Evolutionary conservation across 2,329 filamentous ascomycete genomes (phyloP).

Genomic region (Geosmithia morbida): DNA sequence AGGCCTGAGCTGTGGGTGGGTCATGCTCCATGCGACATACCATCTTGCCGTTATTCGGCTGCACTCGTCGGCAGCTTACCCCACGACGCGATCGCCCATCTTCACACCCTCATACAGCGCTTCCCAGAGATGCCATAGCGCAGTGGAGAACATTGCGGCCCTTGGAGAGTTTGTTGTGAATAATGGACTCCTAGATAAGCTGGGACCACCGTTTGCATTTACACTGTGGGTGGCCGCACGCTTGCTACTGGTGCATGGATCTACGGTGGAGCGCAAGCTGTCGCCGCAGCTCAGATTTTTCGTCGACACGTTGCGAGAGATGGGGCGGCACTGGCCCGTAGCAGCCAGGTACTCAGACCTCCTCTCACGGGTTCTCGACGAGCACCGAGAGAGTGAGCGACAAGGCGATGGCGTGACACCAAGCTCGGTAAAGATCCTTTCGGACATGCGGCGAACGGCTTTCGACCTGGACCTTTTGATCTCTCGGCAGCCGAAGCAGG

Average conservation of each 20-base stretch:
- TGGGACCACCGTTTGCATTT: constrained; percentile 85
- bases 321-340: constrained; percentile 77
- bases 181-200: constrained; percentile 60
- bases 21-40: constrained; percentile 84
- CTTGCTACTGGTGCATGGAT: constrained; percentile 76
- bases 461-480: constrained; percentile 87
- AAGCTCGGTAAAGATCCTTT: constrained; percentile 71
- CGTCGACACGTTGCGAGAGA: constrained; percentile 64
- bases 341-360: constrained; percentile 69
- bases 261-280: constrained; percentile 73
- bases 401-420: constrained; percentile 64
- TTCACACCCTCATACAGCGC: constrained; percentile 84
- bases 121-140: constrained; percentile 66
- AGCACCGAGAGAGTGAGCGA: constrained; percentile 66
- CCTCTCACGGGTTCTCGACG: constrained; percentile 70
- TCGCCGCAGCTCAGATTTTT: constrained; percentile 70
- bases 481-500: constrained; percentile 55
- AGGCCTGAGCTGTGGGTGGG: constrained; percentile 65
- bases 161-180: constrained; percentile 66
- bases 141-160: constrained; percentile 69
- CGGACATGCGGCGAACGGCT: constrained; percentile 82
- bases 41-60: constrained; percentile 82
- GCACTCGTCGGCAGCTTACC: constrained; percentile 86
- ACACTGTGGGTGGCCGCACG: constrained; percentile 85
- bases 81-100: constrained; percentile 73